These are phyloP conservation scores for Aspergillus sp. DNA, from an alignment of 2,329 filamentous ascomycete species.

Conservation along the genomic window DNA sequence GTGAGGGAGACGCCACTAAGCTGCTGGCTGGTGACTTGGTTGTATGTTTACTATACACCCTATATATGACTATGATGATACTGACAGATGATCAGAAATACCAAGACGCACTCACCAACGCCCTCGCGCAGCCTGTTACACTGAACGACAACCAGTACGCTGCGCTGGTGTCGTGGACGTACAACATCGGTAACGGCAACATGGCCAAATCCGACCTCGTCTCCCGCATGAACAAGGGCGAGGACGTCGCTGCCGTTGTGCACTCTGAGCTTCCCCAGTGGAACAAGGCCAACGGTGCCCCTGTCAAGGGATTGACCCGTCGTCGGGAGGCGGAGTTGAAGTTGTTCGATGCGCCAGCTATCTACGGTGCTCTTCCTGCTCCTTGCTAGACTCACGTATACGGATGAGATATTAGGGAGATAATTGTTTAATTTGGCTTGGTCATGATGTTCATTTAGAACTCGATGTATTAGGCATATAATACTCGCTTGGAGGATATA, in stretches of 20 bases:
- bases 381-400: not conserved
- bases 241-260: conserved; percentile 38
- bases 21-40: conserved; percentile 40
- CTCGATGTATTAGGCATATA: too few species aligned
- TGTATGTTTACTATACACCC: conserved; percentile 16
- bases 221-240: conserved; percentile 41
- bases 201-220: conserved; percentile 39
- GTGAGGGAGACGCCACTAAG: conserved; percentile 33
- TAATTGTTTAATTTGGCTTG: too few species aligned
- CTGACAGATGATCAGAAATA: conserved; percentile 26
- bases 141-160: conserved; percentile 51
- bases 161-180: conserved; percentile 49
- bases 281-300: conserved; percentile 39
- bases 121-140: conserved; percentile 28
- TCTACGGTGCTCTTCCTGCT: conserved; percentile 3
- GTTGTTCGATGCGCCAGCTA: conserved; percentile 27
- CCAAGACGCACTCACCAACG: conserved; percentile 37
- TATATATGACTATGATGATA: not conserved
- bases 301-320: conserved; percentile 37
- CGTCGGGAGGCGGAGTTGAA: conserved; percentile 43
- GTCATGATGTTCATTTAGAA: too few species aligned
- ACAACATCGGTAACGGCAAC: conserved; percentile 47
- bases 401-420: too few species aligned
- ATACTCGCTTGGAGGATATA: too few species aligned
- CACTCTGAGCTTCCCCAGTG: conserved; percentile 46